Base-by-base conservation (phyloP, 805 yeast species). In the Tetrapisispora phaffii region DNA sequence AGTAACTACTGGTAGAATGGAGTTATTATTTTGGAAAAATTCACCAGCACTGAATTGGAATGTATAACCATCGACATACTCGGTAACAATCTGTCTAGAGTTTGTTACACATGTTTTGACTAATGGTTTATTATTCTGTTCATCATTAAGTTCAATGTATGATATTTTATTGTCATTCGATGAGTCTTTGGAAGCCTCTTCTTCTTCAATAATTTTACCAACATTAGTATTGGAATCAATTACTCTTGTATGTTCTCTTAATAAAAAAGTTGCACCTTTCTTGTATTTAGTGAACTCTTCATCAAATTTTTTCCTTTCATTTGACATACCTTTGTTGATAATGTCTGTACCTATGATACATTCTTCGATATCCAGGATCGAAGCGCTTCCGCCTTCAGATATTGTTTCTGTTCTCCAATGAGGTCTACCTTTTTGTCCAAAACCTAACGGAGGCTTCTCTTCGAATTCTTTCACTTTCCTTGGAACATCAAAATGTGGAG, bases 21-120 rank as follows among this genome's bases (percentile, higher is more conserved):
- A 81, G 63, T 88, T 89, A 67, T 90, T 90, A 67, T 90, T 90
- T 67, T 90, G 98, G 72, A 93, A 93, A 60, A 93, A 93, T 62
- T 89, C 96, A 45, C 96, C 95, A 0, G 97, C 97, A 28, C 88
- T 80, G 63, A 86, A 93, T 57, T 85, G 81, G 65, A 93, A 93
- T 42, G 79, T 75, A 63, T 73, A 78, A 1, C 90, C 95, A 47
- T 77, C 74, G 37, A 84, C 75, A 54, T 75, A 76, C 59, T 89
- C 97, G 8, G 78, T 77, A 44, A 90, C 93, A 42, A 85, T 78
- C 48, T 81, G 85, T 60, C 89, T 79, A 28, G 85, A 66, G 47
- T 84, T 75, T 0, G 95, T 86, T 13, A 82, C 87, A 63, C 93
- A 86, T 0, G 88, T 78, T 56, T 83, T 82, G 45, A 73, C 68